These are phyloP conservation scores for Bidens hawaiensis DNA, from an alignment of 140 eudicot species.

Conservation along the genomic window DNA sequence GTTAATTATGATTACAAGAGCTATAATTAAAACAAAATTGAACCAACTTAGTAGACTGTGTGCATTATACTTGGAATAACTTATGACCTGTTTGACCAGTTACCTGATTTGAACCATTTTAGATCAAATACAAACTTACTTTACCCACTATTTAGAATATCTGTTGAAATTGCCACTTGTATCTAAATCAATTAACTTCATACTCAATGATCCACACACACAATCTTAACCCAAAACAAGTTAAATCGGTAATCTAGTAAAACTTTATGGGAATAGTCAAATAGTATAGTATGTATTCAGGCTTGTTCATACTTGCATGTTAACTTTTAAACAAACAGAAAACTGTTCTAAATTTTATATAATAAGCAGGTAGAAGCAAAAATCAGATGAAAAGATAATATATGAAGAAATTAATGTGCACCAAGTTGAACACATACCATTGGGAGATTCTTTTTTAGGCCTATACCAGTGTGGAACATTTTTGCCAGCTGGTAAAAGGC, in stretches of 20 bases:
- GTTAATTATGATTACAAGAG: neutral
- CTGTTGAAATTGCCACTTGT: neutral
- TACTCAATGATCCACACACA: neutral
- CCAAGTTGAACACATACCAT: conserved; percentile 46
- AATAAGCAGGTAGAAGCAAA: neutral
- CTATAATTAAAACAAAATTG: neutral
- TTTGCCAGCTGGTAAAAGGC: conserved; percentile 94
- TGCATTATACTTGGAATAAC: neutral
- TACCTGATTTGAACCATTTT: neutral
- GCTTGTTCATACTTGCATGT: neutral
- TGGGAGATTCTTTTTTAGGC: conserved; percentile 76
- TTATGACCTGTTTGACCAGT: neutral
- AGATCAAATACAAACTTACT: neutral
- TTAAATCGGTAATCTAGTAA: neutral
- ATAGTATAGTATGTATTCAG: neutral
- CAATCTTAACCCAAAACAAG: neutral
- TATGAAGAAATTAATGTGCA: neutral
- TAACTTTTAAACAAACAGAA: neutral
- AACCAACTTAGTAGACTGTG: neutral
- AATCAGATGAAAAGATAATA: neutral
- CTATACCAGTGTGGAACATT: conserved; percentile 96
- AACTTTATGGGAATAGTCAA: neutral
- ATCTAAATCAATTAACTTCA: neutral
- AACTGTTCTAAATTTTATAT: neutral
- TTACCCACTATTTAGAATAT: neutral